Base-by-base conservation (phyloP, 768 basidiomycete genomes). In the Pisolithus orientalis region DNA sequence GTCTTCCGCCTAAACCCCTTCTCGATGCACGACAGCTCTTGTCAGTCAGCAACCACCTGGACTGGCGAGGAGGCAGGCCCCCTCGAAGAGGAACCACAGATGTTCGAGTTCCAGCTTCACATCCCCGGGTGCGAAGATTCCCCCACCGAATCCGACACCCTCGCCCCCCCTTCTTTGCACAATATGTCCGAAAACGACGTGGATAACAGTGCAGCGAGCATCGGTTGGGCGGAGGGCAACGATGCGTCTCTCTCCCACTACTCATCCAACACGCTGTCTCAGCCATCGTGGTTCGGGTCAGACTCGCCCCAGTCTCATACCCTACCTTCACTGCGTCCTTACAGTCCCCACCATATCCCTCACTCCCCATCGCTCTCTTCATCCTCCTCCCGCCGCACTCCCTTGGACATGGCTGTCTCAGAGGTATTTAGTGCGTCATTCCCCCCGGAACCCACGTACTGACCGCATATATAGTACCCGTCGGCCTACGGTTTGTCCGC, bases 1-100 rank as follows among this genome's bases (percentile, higher is more conserved):
- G 80, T 83, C 21, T 87, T 90, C 65, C 78, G 87, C 7, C 75
- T 89, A 58, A 84, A 89, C 65, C 86, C 85, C 0, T 90, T 90
- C 58, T 77, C 85, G 24, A 80, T 83, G 70, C 81, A 85, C 57
- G 79, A 73, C 53, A 75, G 73, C 29, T 62, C 65, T 3, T 70
- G 74, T 38, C 73, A 74, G 44, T 72, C 73, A 4, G 54, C 67
- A 3, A 66, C 72, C 6, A 68, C 74, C 7, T 79, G 76, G 75
- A 70, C 67, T 9, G 72, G 74, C 50, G 75, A 77, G 49, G 78
- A 80, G 49, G 77, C 83, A 5, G 77, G 78, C 1, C 80, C 86
- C 0, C 71, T 87, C 47, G 78, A 79, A 1, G 73, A 83, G 54
- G 77, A 80, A 51, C 85, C 85, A 5, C 59, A 76, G 40, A 70